These are phyloP conservation scores for Rhypophila decipiens DNA, from an alignment of 495 filamentous ascomycete genomes.

Conservation along the genomic window DNA sequence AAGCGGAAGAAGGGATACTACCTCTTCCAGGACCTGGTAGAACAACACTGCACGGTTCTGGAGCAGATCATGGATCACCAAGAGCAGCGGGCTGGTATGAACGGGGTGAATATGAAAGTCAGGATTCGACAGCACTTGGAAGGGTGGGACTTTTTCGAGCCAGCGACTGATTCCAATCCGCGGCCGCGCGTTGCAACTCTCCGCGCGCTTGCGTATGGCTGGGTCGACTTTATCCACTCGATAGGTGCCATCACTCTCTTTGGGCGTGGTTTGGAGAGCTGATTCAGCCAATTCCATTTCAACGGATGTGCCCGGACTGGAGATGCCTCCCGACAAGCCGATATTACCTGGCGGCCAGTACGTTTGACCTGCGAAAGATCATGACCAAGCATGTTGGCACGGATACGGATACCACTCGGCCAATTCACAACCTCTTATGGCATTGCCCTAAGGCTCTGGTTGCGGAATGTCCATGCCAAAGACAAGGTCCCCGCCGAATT, in stretches of 20 bases:
- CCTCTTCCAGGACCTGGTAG: constrained; percentile 13
- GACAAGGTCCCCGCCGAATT: no score
- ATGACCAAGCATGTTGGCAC: no score
- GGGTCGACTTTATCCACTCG: constrained; percentile 26
- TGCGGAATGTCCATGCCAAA: no score
- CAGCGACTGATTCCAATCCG: neutral
- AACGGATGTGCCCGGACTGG: neutral
- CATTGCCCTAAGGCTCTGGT: no score
- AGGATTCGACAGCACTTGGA: neutral
- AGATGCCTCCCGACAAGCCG: neutral
- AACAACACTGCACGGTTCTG: constrained; percentile 16
- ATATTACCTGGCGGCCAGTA: neutral
- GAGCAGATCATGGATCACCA: constrained; percentile 29
- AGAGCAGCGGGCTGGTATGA: neutral
- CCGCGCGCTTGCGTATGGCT: constrained; percentile 4
- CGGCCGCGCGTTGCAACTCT: neutral
- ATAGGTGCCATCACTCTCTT: constrained; percentile 25
- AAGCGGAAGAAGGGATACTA: constrained; percentile 2
- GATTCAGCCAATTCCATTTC: constrained; percentile 3
- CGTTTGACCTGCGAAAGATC: no score
- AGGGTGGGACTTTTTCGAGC: constrained; percentile 3
- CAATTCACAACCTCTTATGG: no score
- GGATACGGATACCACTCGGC: no score
- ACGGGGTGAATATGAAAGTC: neutral
- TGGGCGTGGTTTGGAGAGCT: constrained; percentile 30